Conservation (phyloP, 2,329 filamentous ascomycete genomes). For the Phialocephala sp. region DNA sequence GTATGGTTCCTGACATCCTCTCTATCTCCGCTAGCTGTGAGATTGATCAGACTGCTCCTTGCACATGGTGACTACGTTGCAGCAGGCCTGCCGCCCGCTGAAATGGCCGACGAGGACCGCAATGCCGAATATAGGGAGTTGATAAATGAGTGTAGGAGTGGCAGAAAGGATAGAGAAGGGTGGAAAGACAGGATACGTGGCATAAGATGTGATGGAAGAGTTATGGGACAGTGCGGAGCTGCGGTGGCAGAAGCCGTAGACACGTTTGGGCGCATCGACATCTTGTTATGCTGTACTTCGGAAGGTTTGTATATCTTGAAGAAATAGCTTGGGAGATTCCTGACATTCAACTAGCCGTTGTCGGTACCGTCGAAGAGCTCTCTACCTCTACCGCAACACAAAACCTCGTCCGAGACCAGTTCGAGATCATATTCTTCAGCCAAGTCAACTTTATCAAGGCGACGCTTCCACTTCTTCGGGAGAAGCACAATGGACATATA, state of each 20-base stretch:
- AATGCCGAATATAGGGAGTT: slow-evolving; percentile 82
- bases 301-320: slow-evolving; percentile 62
- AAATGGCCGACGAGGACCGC: slow-evolving; percentile 78
- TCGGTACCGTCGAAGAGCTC: slow-evolving; percentile 91
- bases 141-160: slow-evolving; percentile 70
- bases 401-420: slow-evolving; percentile 86
- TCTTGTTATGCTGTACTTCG: slow-evolving; percentile 86
- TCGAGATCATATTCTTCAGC: slow-evolving; percentile 93
- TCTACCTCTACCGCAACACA: slow-evolving; percentile 73
- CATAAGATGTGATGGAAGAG: slow-evolving; percentile 66
- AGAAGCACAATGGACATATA: slow-evolving; percentile 85
- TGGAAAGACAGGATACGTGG: slow-evolving; percentile 80
- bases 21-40: slow-evolving; percentile 82
- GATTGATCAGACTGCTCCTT: slow-evolving; percentile 79
- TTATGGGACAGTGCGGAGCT: slow-evolving; percentile 52
- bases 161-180: slow-evolving; percentile 69
- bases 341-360: slow-evolving; percentile 63
- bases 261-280: slow-evolving; percentile 86
- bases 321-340: background rate
- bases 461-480: slow-evolving; percentile 77
- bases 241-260: slow-evolving; percentile 86
- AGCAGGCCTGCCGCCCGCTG: slow-evolving; percentile 78
- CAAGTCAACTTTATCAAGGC: slow-evolving; percentile 97
- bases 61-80: slow-evolving; percentile 92
- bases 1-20: slow-evolving; percentile 93